These are phyloP conservation scores for Sanghuangporus baumii DNA, from an alignment of 1,284 basidiomycete species.

Conservation along the genomic window DNA sequence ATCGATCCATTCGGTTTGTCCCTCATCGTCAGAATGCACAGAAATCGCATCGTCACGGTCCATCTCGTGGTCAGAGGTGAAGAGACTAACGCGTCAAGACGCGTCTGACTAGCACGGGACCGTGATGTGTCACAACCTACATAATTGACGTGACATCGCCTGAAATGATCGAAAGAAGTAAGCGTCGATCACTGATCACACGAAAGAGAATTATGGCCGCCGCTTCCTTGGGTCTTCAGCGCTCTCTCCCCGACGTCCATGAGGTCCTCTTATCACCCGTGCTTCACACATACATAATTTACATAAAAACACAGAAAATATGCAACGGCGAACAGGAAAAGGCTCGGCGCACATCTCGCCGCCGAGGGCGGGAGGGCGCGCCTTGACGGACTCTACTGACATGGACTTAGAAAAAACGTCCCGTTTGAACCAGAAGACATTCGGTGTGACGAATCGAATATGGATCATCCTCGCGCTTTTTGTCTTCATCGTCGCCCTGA, in stretches of 20 bases:
- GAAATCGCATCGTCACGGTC: conserved; percentile 12
- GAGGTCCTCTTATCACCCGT: background rate
- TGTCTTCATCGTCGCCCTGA: conserved; percentile 55
- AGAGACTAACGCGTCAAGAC: background rate
- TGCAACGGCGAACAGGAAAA: conserved; percentile 56
- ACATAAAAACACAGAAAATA: conserved; percentile 21
- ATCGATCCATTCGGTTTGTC: background rate
- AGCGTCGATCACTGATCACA: background rate
- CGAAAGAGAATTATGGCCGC: background rate
- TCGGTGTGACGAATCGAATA: conserved; percentile 65
- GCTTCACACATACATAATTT: background rate
- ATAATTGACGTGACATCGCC: background rate
- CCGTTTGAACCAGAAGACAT: conserved; percentile 47
- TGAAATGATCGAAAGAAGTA: background rate
- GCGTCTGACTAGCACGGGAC: background rate
- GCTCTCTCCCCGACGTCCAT: conserved; percentile 2
- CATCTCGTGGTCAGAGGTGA: background rate
- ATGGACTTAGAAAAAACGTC: conserved; percentile 44
- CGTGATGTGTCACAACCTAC: background rate
- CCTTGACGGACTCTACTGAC: conserved; percentile 6
- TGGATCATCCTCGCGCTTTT: conserved; percentile 61
- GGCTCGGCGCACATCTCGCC: conserved; percentile 48
- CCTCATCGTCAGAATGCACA: background rate
- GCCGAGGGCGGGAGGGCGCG: conserved; percentile 23
- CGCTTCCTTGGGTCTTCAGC: background rate